Percentiles rank a stretch among this genome's conserved stretches.
phyloP scores from a whole-genome alignment of 179 eudicot species.

The Beta macrorhiza region DNA sequence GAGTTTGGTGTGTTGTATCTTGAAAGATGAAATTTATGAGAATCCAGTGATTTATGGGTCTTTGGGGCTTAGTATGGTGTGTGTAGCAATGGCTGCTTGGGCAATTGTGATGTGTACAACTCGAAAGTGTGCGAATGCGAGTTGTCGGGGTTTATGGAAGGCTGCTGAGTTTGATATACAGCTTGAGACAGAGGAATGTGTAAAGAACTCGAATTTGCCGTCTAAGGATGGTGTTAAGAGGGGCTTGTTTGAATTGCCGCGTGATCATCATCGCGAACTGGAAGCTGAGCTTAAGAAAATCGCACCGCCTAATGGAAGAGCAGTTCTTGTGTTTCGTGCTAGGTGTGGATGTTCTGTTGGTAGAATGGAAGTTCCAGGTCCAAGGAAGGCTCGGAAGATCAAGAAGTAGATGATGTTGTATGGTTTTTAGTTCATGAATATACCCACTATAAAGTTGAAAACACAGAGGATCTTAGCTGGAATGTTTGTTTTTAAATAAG shows the following conservation, averaged over 20 bases:
- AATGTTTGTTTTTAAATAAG: constrained; percentile 26
- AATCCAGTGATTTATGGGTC: constrained; percentile 69
- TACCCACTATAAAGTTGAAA: constrained; percentile 3
- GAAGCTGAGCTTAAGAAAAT: constrained; percentile 86
- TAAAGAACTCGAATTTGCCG: constrained; percentile 45
- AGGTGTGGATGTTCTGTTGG: constrained; percentile 91
- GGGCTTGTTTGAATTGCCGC: constrained; percentile 63
- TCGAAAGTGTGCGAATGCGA: constrained; percentile 60
- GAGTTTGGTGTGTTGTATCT: constrained; percentile 26
- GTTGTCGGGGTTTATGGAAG: constrained; percentile 62
- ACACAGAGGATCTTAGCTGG: constrained; percentile 11
- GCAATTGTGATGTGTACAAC: constrained; percentile 52
- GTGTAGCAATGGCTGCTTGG: constrained; percentile 52
- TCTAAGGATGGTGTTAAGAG: constrained; percentile 45
- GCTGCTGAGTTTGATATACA: constrained; percentile 85
- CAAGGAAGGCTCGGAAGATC: constrained; percentile 59
- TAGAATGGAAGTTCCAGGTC: constrained; percentile 86
- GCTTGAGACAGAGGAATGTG: constrained; percentile 67
- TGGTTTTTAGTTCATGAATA: constrained; percentile 10
- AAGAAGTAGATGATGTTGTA: constrained; percentile 50
- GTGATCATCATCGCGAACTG: constrained; percentile 68
- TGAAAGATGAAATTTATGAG: constrained; percentile 57
- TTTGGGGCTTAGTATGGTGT: constrained; percentile 61
- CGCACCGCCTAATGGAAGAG: constrained; percentile 86
- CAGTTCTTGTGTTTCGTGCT: constrained; percentile 70